phyloP scores from a whole-genome alignment of 257 asterid genomes.

The Solanum tarijense region DNA sequence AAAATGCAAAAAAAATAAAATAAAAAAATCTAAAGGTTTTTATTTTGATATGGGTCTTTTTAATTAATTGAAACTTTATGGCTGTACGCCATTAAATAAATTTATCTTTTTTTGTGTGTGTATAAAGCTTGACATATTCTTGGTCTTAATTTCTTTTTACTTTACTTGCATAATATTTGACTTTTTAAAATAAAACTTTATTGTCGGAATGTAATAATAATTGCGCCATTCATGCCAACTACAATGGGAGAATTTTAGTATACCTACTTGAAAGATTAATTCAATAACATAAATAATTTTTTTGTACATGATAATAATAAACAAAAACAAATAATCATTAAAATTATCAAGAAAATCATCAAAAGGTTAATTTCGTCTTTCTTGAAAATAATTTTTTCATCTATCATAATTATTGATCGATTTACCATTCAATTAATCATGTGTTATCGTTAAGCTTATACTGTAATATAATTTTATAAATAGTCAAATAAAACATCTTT shows the following conservation, averaged over 20 bases:
- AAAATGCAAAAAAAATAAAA: neutral
- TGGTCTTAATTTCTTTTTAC: neutral
- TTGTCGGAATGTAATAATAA: neutral
- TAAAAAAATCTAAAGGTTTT: neutral
- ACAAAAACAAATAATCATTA: neutral
- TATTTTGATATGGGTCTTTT: neutral
- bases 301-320: neutral
- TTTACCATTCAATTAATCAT: neutral
- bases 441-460: neutral
- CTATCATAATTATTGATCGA: neutral
- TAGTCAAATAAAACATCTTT: neutral
- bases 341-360: neutral
- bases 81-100: neutral
- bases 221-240: slow-evolving; percentile 16
- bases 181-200: neutral
- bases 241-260: neutral
- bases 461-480: neutral
- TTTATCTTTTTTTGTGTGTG: neutral
- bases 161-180: neutral
- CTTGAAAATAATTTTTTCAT: neutral
- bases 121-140: neutral
- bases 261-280: neutral
- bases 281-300: neutral
- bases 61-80: neutral
- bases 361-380: neutral